Base-by-base conservation (phyloP, 345 rosid genomes). In the Geranium rotundifolium region DNA sequence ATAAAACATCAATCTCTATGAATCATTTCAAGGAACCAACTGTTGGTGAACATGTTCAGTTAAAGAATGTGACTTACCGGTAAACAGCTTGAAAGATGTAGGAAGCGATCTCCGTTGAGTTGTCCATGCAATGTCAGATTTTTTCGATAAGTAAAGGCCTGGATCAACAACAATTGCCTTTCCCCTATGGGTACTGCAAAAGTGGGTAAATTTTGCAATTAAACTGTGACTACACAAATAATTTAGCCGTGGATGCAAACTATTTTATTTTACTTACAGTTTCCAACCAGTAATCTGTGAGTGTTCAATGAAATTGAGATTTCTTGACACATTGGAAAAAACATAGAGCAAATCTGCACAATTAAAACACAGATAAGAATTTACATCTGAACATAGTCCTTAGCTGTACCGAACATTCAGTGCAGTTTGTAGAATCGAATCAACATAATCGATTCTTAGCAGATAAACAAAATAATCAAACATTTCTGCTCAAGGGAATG, bases 131-230 rank as follows among this genome's bases (percentile, higher is more conserved):
- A 93, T 69, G 30, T 90, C 89, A 9, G 90, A 83, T 79, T 93
- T 93, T 78, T 84, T 90, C 2, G 96, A 93, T 57, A 90, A 71
- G 87, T 93, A 90, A 31, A 93, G 75, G 17, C 97, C 99, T 5
- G 99, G 99, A 74, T 93, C 99, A 75, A 93, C 74, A 59, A 93
- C 85, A 72, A 93, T 90, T 16, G 97, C 81, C 70, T 83, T 93
- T 18, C 83, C 91, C 64, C 99, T 87, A 59, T 81, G 88, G 78
- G 77, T 86, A 77, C 99, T 93, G 77, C 72, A 57, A 65, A 65
- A 49, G 52, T 58, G 56, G 60, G 41, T 52, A 72, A 29, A 68
- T 29, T 39, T 17, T 14, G 27, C 18, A 34, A 39, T 14, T 14
- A 34, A 17, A 29, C 19, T 37, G 54, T 31, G 54, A 57, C 8